Conservation (phyloP, 129 eudicot species). For the Arctium minus region DNA sequence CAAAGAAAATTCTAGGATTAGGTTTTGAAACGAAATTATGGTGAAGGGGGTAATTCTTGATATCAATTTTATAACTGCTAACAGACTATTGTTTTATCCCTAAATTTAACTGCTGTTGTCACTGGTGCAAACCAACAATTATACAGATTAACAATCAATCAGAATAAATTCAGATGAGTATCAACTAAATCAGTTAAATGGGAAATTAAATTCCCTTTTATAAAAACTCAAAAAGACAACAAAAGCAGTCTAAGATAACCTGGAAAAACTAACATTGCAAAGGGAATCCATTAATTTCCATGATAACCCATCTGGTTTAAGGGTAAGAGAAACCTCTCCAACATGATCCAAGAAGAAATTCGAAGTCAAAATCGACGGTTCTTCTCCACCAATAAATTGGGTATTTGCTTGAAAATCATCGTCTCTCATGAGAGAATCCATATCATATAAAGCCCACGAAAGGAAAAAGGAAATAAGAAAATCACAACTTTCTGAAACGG, state of each 20-base stretch:
- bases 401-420: constrained; percentile 24
- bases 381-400: constrained; percentile 31
- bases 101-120: not conserved
- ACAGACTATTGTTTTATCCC: not conserved
- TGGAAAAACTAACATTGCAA: constrained; percentile 50
- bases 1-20: not conserved
- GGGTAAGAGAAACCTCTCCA: constrained; percentile 74
- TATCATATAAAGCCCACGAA: constrained; percentile 16
- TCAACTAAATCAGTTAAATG: not conserved
- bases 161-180: not conserved
- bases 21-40: no score
- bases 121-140: not conserved
- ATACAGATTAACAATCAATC: not conserved
- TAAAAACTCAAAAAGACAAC: not conserved
- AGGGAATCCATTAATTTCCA: constrained; percentile 62
- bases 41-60: not conserved
- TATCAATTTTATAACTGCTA: not conserved
- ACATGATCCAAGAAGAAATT: constrained; percentile 61
- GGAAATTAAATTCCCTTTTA: not conserved
- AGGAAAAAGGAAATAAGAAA: not conserved
- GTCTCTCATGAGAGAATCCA: constrained; percentile 40
- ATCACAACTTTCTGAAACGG: constrained; percentile 11
- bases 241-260: constrained; percentile 19
- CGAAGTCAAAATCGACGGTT: constrained; percentile 32
- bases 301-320: constrained; percentile 49